Evolutionary conservation across 441 rosid genomes (phyloP), one percentile per base, ranked within the genome.

Genomic region (Hura crepitans): DNA sequence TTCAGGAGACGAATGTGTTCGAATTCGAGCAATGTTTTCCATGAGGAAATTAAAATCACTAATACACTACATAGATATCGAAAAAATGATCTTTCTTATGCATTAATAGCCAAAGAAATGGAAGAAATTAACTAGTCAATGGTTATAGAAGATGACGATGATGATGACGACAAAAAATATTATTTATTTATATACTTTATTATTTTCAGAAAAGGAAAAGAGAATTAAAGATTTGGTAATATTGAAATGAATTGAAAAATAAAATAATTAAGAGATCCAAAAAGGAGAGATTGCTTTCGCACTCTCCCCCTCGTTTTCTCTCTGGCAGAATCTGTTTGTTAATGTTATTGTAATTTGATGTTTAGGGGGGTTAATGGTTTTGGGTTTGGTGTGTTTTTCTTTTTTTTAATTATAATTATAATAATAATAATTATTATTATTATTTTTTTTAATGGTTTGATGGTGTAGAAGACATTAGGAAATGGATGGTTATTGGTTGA

Each of bases 1-100:
- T 3, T 85, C 87, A n/a, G 97, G 90, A 47, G 87, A 79, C 2
- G 90, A 87, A 77, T 75, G 78, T 17, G 83, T 80, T 58, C 83
- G 79, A 65, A 59, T 37, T 17, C 78, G 78, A 68, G 70, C 77
- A 74, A 77, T 75, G 17, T 22, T 75, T 65, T 64, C 56, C 77
- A 55, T 58, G 22, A 30, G 15, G 53, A 42, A n/a, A n/a, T n/a
- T n/a, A n/a, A 23, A 14, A 43, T 5, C 3, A 33, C 35, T 37
- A 50, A 5, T 6, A 28, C 17, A 59, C 25, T 9, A 51, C 53
- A 53, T 10, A 7, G 58, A 51, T 39, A 42, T 56, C 33, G 25
- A 9, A 62, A 6, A 42, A 30, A 74, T 14, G 25, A 60, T 65
- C 4, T 8, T 15, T 0, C 4, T 13, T 22, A 30, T 31, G 42